Conservation (phyloP, 2,329 filamentous ascomycete genomes). For the Colletotrichum chlorophyti region DNA sequence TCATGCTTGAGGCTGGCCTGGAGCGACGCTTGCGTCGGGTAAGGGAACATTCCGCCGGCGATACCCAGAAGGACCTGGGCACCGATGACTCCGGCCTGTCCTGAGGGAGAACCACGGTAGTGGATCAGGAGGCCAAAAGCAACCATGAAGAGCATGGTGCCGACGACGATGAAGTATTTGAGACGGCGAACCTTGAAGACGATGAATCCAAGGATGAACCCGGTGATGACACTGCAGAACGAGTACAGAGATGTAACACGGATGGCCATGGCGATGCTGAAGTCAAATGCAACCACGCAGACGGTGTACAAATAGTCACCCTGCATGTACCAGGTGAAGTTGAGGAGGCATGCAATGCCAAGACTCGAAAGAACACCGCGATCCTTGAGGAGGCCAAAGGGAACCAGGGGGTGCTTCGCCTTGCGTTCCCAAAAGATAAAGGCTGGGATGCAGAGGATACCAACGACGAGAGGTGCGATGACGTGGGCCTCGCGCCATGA, state of each 20-base stretch:
- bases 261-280: constrained; percentile 61
- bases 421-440: constrained; percentile 58
- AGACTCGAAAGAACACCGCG: constrained; percentile 69
- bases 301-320: constrained; percentile 70
- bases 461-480: constrained; percentile 52
- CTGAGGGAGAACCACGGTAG: constrained; percentile 61
- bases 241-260: constrained; percentile 67
- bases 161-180: constrained; percentile 68
- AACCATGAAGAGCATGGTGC: constrained; percentile 67
- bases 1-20: constrained; percentile 52
- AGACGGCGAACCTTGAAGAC: constrained; percentile 64
- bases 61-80: constrained; percentile 69
- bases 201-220: constrained; percentile 61
- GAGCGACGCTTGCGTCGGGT: constrained; percentile 53
- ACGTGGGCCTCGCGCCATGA: constrained; percentile 47
- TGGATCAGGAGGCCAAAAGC: constrained; percentile 70
- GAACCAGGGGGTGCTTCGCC: constrained; percentile 61
- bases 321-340: constrained; percentile 68
- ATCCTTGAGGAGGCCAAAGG: constrained; percentile 67
- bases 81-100: constrained; percentile 64
- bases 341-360: constrained; percentile 62
- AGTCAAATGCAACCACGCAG: constrained; percentile 66
- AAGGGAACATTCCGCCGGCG: constrained; percentile 68
- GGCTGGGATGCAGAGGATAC: constrained; percentile 54
- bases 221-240: constrained; percentile 62